Evolutionary conservation across 2,329 filamentous ascomycete species (phyloP).

Genomic region (Colletotrichum viniferum): DNA sequence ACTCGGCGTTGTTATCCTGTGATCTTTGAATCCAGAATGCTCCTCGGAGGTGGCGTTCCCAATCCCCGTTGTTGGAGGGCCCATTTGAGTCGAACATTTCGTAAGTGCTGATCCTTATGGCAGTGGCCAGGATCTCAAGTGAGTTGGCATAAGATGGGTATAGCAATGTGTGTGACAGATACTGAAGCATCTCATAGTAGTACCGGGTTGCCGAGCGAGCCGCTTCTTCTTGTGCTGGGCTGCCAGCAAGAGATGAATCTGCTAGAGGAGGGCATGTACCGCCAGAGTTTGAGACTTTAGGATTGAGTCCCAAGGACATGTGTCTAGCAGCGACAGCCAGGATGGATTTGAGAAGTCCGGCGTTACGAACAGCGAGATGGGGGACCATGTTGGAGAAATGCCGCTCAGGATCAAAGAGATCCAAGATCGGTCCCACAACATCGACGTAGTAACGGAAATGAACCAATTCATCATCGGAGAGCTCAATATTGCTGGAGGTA

Average conservation of each 20-base stretch:
- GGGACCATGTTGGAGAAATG: slow-evolving; percentile 22
- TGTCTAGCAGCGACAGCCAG: slow-evolving; percentile 19
- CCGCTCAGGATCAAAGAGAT: slow-evolving; percentile 18
- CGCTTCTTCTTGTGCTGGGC: background rate
- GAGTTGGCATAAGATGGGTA: slow-evolving; percentile 61
- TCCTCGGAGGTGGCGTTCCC: slow-evolving; percentile 66
- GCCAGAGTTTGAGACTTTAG: background rate
- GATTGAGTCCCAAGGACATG: background rate
- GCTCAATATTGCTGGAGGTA: background rate
- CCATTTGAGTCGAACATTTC: slow-evolving; percentile 61
- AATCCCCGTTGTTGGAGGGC: slow-evolving; percentile 41
- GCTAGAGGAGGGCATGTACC: background rate
- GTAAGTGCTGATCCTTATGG: slow-evolving; percentile 63
- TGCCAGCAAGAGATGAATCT: background rate
- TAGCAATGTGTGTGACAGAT: slow-evolving; percentile 60
- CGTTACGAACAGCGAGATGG: slow-evolving; percentile 17
- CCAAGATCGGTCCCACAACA: slow-evolving; percentile 16
- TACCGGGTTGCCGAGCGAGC: slow-evolving; percentile 49
- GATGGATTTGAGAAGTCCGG: slow-evolving; percentile 20
- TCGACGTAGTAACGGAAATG: slow-evolving; percentile 20
- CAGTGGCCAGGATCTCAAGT: slow-evolving; percentile 61
- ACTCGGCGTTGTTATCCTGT: slow-evolving; percentile 63
- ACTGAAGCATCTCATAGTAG: slow-evolving; percentile 65
- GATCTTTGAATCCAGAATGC: slow-evolving; percentile 69
- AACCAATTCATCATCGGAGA: background rate